Percentiles rank a stretch among this genome's conserved stretches.
Conservation (phyloP, 306 rosid species). For the Purshia tridentata region DNA sequence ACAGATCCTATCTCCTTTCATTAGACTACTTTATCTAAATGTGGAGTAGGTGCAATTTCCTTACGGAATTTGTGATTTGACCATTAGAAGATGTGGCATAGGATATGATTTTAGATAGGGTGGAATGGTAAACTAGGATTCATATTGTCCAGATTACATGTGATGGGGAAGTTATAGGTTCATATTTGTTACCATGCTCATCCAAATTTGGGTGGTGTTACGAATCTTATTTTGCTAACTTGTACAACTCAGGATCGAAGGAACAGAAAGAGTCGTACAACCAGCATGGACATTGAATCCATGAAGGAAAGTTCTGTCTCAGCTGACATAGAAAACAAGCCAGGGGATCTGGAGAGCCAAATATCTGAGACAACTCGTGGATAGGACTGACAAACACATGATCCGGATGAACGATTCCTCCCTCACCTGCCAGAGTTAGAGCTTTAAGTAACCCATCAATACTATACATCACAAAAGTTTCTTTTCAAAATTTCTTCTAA, state of each 20-base stretch:
- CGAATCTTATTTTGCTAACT: conserved; percentile 4
- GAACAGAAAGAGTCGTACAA: conserved; percentile 64
- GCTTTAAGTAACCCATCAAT: conserved; percentile 38
- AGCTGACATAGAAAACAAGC: conserved; percentile 42
- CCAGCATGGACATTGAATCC: conserved; percentile 73
- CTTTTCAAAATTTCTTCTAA: conserved; percentile 26
- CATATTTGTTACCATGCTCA: conserved; percentile 6
- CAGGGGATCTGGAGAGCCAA: conserved; percentile 39
- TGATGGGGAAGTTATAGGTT: not conserved
- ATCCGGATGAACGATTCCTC: conserved; percentile 31
- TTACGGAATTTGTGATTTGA: not conserved
- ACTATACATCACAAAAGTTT: conserved; percentile 38
- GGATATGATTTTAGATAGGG: not conserved
- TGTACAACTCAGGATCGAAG: conserved; percentile 72
- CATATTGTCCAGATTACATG: not conserved
- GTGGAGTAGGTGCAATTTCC: not conserved
- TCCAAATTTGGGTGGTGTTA: conserved; percentile 1
- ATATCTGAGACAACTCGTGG: conserved; percentile 43
- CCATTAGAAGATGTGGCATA: not conserved
- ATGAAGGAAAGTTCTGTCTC: conserved; percentile 55
- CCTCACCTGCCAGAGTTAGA: conserved; percentile 26
- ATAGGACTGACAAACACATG: conserved; percentile 48
- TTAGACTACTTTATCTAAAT: not conserved
- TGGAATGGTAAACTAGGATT: not conserved
- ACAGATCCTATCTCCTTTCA: too few species aligned